A percentile compares a stretch with the other conserved stretches of the same genome.
Evolutionary conservation across 768 basidiomycete species (phyloP).

Genomic region (Tulasnella sp.): DNA sequence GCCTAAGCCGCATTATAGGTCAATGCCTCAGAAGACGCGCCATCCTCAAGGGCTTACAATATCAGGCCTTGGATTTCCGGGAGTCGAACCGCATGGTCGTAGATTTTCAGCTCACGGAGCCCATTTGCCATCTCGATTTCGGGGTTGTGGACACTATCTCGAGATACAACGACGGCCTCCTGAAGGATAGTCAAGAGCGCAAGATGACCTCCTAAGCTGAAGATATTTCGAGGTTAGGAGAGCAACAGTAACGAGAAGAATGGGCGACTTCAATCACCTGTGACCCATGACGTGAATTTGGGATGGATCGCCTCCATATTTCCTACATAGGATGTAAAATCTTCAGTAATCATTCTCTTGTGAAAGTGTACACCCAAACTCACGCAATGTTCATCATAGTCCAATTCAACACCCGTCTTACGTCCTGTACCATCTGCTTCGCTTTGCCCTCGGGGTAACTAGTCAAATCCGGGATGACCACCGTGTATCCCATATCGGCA

Average conservation of each 20-base stretch:
- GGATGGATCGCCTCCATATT: constrained; percentile 16
- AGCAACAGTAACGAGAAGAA: neutral
- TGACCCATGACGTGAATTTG: constrained; percentile 16
- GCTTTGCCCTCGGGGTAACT: constrained; percentile 3
- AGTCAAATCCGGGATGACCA: constrained; percentile 14
- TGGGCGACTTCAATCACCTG: neutral
- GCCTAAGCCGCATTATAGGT: neutral
- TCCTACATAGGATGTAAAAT: neutral
- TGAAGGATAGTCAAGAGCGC: constrained; percentile 17
- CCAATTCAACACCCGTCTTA: constrained; percentile 14
- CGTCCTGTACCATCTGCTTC: constrained; percentile 7
- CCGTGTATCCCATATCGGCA: constrained; percentile 8
- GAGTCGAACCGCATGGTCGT: constrained; percentile 12
- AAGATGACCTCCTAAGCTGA: constrained; percentile 15
- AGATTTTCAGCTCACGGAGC: constrained; percentile 15
- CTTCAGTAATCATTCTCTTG: neutral
- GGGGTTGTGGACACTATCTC: constrained; percentile 4
- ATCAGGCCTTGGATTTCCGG: constrained; percentile 18
- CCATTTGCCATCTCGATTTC: constrained; percentile 16
- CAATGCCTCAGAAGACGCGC: neutral
- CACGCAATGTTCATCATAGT: neutral
- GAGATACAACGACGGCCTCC: constrained; percentile 15
- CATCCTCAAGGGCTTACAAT: constrained; percentile 9
- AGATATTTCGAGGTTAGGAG: neutral
- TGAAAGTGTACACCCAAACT: neutral